phyloP scores from a whole-genome alignment of 2,329 filamentous ascomycete genomes.

The Colletotrichum sp. region DNA sequence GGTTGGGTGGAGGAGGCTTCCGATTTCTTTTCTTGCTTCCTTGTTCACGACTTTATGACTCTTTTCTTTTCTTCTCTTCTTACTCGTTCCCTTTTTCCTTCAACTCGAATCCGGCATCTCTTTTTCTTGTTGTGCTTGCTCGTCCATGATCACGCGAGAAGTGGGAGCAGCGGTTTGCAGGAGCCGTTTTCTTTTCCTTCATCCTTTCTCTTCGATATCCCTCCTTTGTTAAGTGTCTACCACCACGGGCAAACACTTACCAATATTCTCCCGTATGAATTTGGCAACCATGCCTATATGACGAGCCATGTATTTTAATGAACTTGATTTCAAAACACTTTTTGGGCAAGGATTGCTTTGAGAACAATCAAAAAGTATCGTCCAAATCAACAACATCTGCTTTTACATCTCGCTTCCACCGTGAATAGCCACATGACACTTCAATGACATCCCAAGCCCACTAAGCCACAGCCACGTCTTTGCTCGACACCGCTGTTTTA shows the following conservation, averaged over 20 bases:
- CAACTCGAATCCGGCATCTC: background rate
- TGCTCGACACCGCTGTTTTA: background rate
- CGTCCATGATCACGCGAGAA: background rate
- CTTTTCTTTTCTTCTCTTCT: background rate
- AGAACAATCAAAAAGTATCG: background rate
- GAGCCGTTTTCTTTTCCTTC: background rate
- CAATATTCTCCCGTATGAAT: background rate
- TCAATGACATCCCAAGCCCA: background rate
- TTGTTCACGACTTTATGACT: constrained; percentile 8
- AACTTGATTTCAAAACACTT: background rate
- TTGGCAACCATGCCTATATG: background rate
- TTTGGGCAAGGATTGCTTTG: background rate
- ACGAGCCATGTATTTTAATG: constrained; percentile 1
- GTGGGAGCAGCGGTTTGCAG: background rate
- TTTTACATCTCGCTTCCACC: background rate
- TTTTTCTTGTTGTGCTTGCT: background rate
- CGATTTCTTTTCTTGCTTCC: background rate
- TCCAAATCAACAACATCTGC: background rate
- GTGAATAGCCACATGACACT: background rate
- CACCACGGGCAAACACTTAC: background rate
- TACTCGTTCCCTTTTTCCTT: background rate
- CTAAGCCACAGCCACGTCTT: background rate
- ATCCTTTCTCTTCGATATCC: background rate
- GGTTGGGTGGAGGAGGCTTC: background rate
- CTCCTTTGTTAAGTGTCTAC: background rate